A percentile compares a stretch with the other conserved stretches of the same genome.
phyloP scores from a whole-genome alignment of 306 rosid species.

The Urtica urens region DNA sequence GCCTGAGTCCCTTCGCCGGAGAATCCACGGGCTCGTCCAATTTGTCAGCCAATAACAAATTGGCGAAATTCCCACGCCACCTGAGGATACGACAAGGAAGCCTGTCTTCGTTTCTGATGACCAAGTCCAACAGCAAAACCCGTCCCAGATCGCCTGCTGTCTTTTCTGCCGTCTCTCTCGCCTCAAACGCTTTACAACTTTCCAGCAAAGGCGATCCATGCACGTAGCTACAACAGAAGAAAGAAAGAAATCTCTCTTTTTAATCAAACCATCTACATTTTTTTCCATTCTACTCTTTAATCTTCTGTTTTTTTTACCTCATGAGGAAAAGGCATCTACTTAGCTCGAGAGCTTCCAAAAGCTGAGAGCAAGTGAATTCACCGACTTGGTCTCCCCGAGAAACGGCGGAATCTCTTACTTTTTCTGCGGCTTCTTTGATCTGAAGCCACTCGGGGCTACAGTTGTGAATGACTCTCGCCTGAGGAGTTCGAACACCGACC shows the following conservation, averaged over 20 bases:
- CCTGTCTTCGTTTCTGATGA: slow-evolving; percentile 95
- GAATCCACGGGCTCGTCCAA: slow-evolving; percentile 52
- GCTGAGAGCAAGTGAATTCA: slow-evolving; percentile 77
- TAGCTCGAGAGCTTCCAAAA: slow-evolving; percentile 96
- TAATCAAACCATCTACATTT: too few species aligned
- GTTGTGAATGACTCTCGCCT: slow-evolving; percentile 87
- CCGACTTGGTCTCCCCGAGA: slow-evolving; percentile 67
- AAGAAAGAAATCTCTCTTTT: too few species aligned
- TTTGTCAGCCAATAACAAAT: slow-evolving; percentile 70
- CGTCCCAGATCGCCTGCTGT: slow-evolving; percentile 75
- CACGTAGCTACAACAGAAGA: slow-evolving; percentile 49
- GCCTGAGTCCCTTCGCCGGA: slow-evolving; percentile 51
- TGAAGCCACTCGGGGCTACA: slow-evolving; percentile 77
- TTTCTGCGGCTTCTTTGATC: slow-evolving; percentile 88
- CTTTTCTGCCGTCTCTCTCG: slow-evolving; percentile 51
- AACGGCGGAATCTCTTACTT: slow-evolving; percentile 59
- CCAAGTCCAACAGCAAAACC: slow-evolving; percentile 81
- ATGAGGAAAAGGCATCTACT: slow-evolving; percentile 76
- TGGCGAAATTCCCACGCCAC: slow-evolving; percentile 94
- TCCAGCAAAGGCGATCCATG: slow-evolving; percentile 93
- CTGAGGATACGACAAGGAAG: slow-evolving; percentile 85
- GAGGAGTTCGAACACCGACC: slow-evolving; percentile 76
- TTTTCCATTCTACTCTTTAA: background rate
- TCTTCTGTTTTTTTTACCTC: slow-evolving; percentile 38
- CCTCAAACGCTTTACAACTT: slow-evolving; percentile 59